Percentiles rank a stretch among this genome's conserved stretches.
Evolutionary conservation across 768 basidiomycete genomes (phyloP).

Genomic region (Lentinula detonsa): DNA sequence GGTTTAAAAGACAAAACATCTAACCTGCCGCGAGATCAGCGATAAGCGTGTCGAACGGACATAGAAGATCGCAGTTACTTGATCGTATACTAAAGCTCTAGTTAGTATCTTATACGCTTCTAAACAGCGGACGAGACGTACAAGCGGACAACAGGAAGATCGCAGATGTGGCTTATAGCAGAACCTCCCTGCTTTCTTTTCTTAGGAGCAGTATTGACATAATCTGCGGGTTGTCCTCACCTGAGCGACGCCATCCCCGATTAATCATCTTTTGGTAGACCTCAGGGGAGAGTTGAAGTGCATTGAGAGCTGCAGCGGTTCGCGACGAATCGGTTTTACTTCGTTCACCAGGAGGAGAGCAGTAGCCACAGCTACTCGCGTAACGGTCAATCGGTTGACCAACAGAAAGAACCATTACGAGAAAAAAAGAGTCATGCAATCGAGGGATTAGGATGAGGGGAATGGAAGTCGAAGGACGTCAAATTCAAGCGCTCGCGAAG

Average conservation of each 20-base stretch:
- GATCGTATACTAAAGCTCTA: conserved; percentile 76
- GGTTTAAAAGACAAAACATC: conserved; percentile 63
- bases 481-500: too few relatives aligned
- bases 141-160: conserved; percentile 71
- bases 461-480: background rate
- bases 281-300: conserved; percentile 47
- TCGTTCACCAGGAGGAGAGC: conserved; percentile 47
- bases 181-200: conserved; percentile 39
- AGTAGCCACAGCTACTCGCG: conserved; percentile 61
- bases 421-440: background rate
- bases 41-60: background rate
- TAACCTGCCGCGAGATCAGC: conserved; percentile 36
- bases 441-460: background rate
- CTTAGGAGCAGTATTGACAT: background rate
- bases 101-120: background rate
- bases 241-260: conserved; percentile 80
- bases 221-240: conserved; percentile 18
- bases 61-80: conserved; percentile 39
- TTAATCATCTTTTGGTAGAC: conserved; percentile 80
- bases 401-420: conserved; percentile 20
- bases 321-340: conserved; percentile 34
- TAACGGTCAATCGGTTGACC: conserved; percentile 27
- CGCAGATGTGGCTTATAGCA: conserved; percentile 86
- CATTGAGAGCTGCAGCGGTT: conserved; percentile 42
- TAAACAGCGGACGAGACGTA: background rate